phyloP scores from a whole-genome alignment of 73 alveolate genomes.

The Durusdinium trenchii region DNA sequence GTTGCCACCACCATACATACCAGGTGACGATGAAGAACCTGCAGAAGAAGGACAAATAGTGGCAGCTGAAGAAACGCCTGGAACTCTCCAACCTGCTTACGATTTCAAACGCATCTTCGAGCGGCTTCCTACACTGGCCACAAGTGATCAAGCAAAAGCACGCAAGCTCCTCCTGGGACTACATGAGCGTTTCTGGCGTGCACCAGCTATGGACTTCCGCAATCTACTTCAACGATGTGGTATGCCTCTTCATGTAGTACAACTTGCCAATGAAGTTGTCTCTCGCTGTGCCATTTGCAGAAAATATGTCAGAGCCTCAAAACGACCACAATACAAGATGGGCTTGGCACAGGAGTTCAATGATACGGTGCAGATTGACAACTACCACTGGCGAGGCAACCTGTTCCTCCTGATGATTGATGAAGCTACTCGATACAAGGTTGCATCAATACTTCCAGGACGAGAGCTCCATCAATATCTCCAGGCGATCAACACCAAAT shows the following conservation, averaged over 20 bases:
- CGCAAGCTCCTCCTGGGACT: background rate
- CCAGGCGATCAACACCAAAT: background rate
- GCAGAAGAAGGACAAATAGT: too few species aligned
- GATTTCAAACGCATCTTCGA: background rate
- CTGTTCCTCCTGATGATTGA: background rate
- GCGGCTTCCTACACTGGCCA: background rate
- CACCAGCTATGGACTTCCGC: background rate
- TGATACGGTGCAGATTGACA: background rate
- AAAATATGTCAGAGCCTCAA: background rate
- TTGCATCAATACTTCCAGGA: background rate
- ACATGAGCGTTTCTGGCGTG: background rate
- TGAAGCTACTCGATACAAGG: slow-evolving; percentile 40
- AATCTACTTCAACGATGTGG: background rate
- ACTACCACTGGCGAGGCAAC: background rate
- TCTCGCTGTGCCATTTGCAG: background rate
- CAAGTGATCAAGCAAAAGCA: background rate
- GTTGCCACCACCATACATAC: background rate
- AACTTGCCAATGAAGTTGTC: background rate
- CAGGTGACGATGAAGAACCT: background rate
- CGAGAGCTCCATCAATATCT: background rate
- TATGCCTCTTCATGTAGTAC: background rate
- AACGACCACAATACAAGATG: background rate
- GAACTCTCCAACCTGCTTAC: background rate
- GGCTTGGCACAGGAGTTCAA: background rate
- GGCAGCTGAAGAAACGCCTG: background rate